A percentile compares a stretch with the other conserved stretches of the same genome.
Conservation (phyloP, 768 basidiomycete species). For the Hysterangium stoloniferum region DNA sequence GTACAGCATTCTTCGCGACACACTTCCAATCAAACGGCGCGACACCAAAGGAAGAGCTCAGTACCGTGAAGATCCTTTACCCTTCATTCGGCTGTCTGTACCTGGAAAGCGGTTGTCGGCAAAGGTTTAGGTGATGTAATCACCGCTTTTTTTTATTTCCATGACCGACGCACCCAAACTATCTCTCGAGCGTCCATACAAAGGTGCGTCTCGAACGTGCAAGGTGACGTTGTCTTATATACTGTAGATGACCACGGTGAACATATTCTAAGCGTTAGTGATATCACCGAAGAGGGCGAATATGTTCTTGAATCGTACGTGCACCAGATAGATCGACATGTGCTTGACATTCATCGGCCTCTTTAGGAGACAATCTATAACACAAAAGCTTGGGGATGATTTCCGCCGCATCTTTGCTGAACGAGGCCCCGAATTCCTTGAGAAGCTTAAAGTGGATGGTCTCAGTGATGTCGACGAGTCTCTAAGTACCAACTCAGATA, state of each 20-base stretch:
- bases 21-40: background rate
- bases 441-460: constrained; percentile 29
- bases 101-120: too few relatives aligned
- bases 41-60: background rate
- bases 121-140: too few relatives aligned
- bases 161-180: constrained; percentile 38
- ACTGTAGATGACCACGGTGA: constrained; percentile 53
- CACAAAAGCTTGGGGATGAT: constrained; percentile 54
- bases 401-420: constrained; percentile 65
- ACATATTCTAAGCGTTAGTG: constrained; percentile 51
- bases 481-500: constrained; percentile 24
- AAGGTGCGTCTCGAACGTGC: constrained; percentile 17
- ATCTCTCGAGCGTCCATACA: constrained; percentile 74
- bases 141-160: background rate
- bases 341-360: constrained; percentile 6
- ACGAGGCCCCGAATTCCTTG: constrained; percentile 70
- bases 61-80: background rate
- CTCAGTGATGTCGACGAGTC: constrained; percentile 13
- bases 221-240: background rate
- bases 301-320: constrained; percentile 67
- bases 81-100: background rate
- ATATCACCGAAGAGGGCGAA: constrained; percentile 64
- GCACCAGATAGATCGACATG: background rate
- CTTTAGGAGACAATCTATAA: constrained; percentile 38
- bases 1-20: background rate